Percentiles rank a stretch among this genome's conserved stretches.
Conservation (phyloP, 176 grass and related monocot genomes). For the Cenchrus americanus region DNA sequence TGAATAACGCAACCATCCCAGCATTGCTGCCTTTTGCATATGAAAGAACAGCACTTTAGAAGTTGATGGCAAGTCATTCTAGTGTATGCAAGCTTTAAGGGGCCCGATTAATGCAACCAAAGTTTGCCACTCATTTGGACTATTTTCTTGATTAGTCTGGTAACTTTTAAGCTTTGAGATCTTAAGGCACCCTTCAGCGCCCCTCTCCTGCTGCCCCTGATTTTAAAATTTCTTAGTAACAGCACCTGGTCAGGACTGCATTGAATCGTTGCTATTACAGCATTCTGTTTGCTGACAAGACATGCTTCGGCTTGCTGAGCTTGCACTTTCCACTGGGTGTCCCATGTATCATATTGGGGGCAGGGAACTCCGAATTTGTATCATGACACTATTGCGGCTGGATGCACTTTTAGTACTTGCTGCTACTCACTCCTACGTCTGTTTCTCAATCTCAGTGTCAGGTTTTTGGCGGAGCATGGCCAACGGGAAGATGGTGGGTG, state of each 20-base stretch:
- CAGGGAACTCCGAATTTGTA: background rate
- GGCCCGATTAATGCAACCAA: background rate
- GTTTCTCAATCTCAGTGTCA: constrained; percentile 15
- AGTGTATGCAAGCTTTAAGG: background rate
- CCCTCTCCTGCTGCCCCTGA: too few relatives aligned
- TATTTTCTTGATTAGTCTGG: background rate
- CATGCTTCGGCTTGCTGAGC: background rate
- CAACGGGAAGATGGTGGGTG: background rate
- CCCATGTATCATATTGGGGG: background rate
- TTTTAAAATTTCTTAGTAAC: background rate
- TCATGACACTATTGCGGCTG: background rate
- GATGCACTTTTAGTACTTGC: background rate
- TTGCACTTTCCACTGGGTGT: background rate
- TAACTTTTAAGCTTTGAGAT: background rate
- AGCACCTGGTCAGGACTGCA: background rate
- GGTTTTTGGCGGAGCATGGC: background rate
- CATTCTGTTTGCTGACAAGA: background rate
- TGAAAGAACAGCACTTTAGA: background rate
- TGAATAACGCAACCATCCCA: background rate
- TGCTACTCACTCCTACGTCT: background rate
- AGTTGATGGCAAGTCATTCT: background rate
- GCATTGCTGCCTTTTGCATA: background rate
- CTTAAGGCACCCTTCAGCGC: too few relatives aligned
- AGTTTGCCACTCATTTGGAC: background rate
- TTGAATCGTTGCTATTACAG: background rate